Conservation (phyloP, 208 protist genomes). For the Spongospora subterranea region DNA sequence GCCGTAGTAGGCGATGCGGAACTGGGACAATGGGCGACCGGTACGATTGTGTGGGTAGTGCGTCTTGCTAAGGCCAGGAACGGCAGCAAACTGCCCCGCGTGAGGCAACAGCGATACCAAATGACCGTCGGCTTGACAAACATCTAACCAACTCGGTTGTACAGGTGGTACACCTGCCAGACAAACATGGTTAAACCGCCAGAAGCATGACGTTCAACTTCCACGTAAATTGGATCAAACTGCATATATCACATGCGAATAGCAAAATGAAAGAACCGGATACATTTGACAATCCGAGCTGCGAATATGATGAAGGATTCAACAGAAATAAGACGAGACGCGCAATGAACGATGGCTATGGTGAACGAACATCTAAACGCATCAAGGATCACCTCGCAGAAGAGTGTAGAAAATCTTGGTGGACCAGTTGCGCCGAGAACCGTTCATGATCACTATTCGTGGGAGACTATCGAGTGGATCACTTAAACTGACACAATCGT, state of each 20-base stretch:
- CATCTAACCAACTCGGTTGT: background rate
- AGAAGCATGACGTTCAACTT: no score
- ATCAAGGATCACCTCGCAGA: background rate
- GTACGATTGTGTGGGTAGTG: background rate
- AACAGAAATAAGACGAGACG: no score
- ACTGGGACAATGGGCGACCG: background rate
- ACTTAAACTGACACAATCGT: background rate
- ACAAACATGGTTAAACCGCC: background rate
- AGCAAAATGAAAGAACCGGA: no score
- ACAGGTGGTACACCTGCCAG: background rate
- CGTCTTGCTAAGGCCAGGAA: background rate
- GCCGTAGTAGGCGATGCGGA: background rate
- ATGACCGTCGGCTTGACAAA: background rate
- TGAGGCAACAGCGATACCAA: background rate
- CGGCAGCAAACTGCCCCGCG: background rate
- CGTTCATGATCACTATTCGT: background rate
- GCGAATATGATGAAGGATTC: no score
- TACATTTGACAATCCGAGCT: no score
- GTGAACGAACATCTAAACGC: no score
- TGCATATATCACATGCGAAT: background rate
- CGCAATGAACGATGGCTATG: no score
- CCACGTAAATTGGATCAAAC: no score
- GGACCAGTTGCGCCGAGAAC: background rate
- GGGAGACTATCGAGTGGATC: background rate
- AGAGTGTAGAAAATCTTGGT: slow-evolving; percentile 2